Conservation (phyloP, 305 asterid genomes). For the Salvia sclarea region DNA sequence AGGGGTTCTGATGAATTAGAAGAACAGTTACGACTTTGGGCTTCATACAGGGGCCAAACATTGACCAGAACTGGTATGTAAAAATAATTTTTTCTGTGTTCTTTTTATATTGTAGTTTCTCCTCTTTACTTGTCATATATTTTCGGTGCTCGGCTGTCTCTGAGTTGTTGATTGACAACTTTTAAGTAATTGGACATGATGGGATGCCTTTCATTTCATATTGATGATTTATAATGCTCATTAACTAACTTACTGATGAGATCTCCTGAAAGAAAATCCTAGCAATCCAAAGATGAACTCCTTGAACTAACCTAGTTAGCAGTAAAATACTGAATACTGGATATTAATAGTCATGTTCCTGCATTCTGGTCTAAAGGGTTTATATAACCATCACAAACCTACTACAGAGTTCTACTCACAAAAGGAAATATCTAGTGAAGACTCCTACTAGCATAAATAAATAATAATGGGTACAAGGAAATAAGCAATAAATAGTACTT, state of each 20-base stretch:
- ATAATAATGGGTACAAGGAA: no score
- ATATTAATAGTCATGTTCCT: no score
- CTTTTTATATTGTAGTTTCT: neutral
- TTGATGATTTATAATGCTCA: neutral
- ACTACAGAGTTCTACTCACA: no score
- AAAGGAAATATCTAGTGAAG: no score
- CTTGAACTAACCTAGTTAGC: no score
- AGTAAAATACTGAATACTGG: no score
- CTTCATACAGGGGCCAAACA: conserved; percentile 96
- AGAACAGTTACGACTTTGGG: conserved; percentile 97
- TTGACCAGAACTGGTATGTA: conserved; percentile 88
- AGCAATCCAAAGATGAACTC: no score
- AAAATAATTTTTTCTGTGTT: conserved; percentile 5
- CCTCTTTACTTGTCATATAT: neutral
- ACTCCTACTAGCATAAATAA: no score
- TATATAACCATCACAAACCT: no score
- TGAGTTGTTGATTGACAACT: neutral
- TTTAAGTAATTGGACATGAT: conserved; percentile 3
- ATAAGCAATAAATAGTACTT: no score
- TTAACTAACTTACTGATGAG: neutral
- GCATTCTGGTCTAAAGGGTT: no score
- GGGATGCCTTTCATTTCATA: neutral
- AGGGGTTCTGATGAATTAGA: conserved; percentile 73
- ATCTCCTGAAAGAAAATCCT: no score
- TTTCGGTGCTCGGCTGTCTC: neutral